phyloP scores from a whole-genome alignment of 2,329 filamentous ascomycete species.

The Hypoxylon sp. region DNA sequence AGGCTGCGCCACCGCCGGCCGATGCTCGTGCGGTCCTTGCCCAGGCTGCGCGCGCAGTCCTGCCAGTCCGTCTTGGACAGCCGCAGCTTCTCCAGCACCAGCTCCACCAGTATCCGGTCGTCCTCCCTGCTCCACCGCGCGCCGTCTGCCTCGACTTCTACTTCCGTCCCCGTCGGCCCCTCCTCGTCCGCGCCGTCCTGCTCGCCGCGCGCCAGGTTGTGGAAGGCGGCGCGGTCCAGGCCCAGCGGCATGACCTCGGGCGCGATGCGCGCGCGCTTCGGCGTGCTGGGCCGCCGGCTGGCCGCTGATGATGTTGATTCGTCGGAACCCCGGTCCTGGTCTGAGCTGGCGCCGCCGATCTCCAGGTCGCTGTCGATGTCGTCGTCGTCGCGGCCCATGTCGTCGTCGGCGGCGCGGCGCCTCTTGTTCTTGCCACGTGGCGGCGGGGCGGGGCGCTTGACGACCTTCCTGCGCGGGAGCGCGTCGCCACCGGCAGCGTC shows the following conservation, averaged over 20 bases:
- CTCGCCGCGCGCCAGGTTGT: constrained; percentile 52
- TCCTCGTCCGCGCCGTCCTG: constrained; percentile 40
- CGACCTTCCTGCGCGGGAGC: constrained; percentile 56
- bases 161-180: constrained; percentile 52
- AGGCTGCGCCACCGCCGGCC: constrained; percentile 70
- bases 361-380: constrained; percentile 51
- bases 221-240: constrained; percentile 65
- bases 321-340: constrained; percentile 35
- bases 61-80: constrained; percentile 72
- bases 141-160: constrained; percentile 55
- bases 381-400: constrained; percentile 53
- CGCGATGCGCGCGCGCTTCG: constrained; percentile 67
- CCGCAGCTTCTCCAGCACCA: constrained; percentile 71
- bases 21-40: constrained; percentile 65
- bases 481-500: constrained; percentile 45
- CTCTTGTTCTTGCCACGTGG: constrained; percentile 62
- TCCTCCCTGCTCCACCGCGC: constrained; percentile 68
- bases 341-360: constrained; percentile 32
- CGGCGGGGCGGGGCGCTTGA: constrained; percentile 55
- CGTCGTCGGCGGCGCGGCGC: constrained; percentile 57
- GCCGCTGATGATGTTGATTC: too few relatives aligned
- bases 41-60: constrained; percentile 69
- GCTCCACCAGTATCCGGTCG: constrained; percentile 70
- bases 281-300: constrained; percentile 58
- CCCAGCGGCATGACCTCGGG: constrained; percentile 68